Base-by-base conservation (phyloP, 2,329 filamentous ascomycete species). In the Ophiocordyceps robertsii region DNA sequence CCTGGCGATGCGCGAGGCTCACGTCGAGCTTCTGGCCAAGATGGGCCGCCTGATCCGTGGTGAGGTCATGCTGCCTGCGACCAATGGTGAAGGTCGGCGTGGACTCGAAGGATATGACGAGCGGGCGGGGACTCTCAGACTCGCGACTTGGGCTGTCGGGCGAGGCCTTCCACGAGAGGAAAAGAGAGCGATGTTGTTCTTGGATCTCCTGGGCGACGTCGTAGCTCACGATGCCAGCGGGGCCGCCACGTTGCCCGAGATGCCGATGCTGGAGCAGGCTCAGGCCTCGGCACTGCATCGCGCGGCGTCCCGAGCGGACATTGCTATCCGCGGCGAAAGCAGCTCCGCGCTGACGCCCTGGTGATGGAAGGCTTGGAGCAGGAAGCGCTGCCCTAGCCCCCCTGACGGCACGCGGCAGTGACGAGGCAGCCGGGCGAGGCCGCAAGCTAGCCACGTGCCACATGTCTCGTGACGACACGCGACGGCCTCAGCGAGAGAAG, bases 81-180 rank as follows among this genome's bases (percentile, higher is more conserved):
- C 92, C 92, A 49, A 89, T 83, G 13, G 90, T 95, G 64, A 92
- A 95, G 38, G 88, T 86, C 2, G 89, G 87, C 30, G 72, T 66
- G 39, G 88, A 84, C 42, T 85, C 80, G 62, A 94, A 92, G 49
- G 86, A 88, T 48, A 96, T 70, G 49, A 96, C 70, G 29, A 76
- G 78, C 24, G 87, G 84, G 13, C 69, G 66, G 1, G 82, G 82
- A 9, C 72, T 60, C 5, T 64, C 49, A 2, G 59, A 2, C 12
- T 40, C 37, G 17, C 37, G 24, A n/a, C 38, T 40, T 19, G 49
- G 31, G 29, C 47, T 40, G 16, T 53, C 40, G 17, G 51, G 21
- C 38, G 53, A 43, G 45, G 48, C 50, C 39, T 64, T 65, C 56
- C 59, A 64, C n/a, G 49, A 47, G 24, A 66, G 53, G 32, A 64